These are phyloP conservation scores for Thermoascus crustaceus DNA, from an alignment of 2,329 filamentous ascomycete species.

Conservation along the genomic window DNA sequence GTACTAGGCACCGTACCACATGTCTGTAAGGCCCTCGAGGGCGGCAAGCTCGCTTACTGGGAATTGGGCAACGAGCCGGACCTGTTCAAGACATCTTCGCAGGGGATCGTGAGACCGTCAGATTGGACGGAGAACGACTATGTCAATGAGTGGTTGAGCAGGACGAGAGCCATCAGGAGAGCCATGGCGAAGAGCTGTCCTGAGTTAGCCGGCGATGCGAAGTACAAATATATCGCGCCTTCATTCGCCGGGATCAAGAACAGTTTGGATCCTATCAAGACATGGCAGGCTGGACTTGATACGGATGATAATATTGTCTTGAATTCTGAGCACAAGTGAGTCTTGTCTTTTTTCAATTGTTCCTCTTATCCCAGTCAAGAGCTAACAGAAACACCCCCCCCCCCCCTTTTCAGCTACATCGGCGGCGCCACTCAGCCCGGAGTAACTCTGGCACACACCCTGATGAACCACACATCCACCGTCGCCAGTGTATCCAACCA, in stretches of 20 bases:
- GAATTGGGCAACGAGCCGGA: conserved; percentile 60
- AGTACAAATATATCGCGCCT: conserved; percentile 49
- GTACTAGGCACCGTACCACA: conserved; percentile 48
- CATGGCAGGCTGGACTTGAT: conserved; percentile 50
- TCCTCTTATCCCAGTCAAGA: conserved; percentile 1
- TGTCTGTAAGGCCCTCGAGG: conserved; percentile 49
- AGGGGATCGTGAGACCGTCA: conserved; percentile 44
- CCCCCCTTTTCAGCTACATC: conserved; percentile 47
- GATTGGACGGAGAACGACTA: conserved; percentile 49
- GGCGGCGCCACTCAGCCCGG: conserved; percentile 51
- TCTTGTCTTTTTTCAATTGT: conserved; percentile 1
- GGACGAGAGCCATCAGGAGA: conserved; percentile 42
- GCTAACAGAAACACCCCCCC: background rate
- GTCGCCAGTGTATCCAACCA: conserved; percentile 43
- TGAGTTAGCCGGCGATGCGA: conserved; percentile 33
- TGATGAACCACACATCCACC: conserved; percentile 56
- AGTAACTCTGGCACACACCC: conserved; percentile 53
- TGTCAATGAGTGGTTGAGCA: conserved; percentile 51
- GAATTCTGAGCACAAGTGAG: conserved; percentile 54
- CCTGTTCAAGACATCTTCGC: conserved; percentile 46
- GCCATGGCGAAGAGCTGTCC: conserved; percentile 45
- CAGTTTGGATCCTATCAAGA: conserved; percentile 41
- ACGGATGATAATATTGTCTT: conserved; percentile 42
- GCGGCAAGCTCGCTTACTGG: conserved; percentile 48
- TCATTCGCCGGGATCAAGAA: conserved; percentile 49